Evolutionary conservation across 306 rosid genomes (phyloP).

Genomic region (Delonix regia): DNA sequence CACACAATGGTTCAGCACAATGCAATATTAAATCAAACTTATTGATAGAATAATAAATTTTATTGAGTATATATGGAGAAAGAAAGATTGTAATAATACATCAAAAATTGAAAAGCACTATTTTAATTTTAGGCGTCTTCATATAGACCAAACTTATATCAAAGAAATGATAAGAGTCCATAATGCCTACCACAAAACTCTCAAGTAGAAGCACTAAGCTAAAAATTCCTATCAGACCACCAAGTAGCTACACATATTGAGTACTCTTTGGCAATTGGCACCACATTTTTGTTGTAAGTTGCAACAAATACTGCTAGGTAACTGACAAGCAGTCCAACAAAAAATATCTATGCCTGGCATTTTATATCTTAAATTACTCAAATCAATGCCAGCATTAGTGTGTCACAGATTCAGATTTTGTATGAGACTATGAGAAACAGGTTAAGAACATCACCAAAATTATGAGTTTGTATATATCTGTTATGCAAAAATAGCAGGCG

Average conservation of each 20-base stretch:
- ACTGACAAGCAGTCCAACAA: not conserved
- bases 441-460: not conserved
- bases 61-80: not conserved
- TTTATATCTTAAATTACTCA: not conserved
- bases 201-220: not conserved
- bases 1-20: constrained; percentile 7
- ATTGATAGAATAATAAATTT: not conserved
- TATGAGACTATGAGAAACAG: not conserved
- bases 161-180: not conserved
- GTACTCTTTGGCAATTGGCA: not conserved
- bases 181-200: not conserved
- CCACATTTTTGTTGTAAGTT: not conserved
- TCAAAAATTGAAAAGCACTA: not conserved
- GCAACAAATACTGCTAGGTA: not conserved
- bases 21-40: constrained; percentile 19
- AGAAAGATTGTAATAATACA: constrained; percentile 2
- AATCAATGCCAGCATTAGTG: not conserved
- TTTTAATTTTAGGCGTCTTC: not conserved
- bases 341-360: not conserved
- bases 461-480: constrained; percentile 1
- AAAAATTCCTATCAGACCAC: not conserved
- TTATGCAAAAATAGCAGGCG: not conserved
- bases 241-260: not conserved
- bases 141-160: not conserved
- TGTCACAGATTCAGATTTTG: not conserved